phyloP scores from a whole-genome alignment of 805 yeast species.

The Pichia ethanolica region DNA sequence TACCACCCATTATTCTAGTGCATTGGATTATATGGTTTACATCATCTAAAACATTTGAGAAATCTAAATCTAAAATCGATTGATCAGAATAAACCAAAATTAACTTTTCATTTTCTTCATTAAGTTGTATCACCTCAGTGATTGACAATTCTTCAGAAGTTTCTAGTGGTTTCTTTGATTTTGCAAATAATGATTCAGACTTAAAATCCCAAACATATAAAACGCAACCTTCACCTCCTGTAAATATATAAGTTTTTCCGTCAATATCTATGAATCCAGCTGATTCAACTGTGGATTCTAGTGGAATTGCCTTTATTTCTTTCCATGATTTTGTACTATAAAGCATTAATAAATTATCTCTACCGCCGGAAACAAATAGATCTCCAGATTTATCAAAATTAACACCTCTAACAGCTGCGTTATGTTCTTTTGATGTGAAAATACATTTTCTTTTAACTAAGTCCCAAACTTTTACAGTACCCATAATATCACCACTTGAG shows the following conservation, averaged over 20 bases:
- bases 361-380: constrained; percentile 70
- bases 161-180: constrained; percentile 40
- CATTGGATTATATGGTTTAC: constrained; percentile 33
- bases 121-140: constrained; percentile 40
- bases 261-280: constrained; percentile 47
- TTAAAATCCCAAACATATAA: constrained; percentile 56
- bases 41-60: constrained; percentile 21
- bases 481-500: constrained; percentile 62
- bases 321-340: constrained; percentile 49
- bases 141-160: constrained; percentile 70
- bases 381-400: constrained; percentile 50
- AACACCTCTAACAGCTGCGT: constrained; percentile 79
- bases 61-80: constrained; percentile 41
- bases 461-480: constrained; percentile 50
- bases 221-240: constrained; percentile 76
- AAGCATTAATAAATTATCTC: constrained; percentile 69
- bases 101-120: constrained; percentile 29
- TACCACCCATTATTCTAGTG: constrained; percentile 67
- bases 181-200: constrained; percentile 39
- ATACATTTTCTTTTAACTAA: constrained; percentile 68
- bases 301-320: constrained; percentile 60
- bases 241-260: constrained; percentile 37
- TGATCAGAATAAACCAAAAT: constrained; percentile 75
- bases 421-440: constrained; percentile 62
- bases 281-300: constrained; percentile 64